These are phyloP conservation scores for Aspergillus wentii DNA, from an alignment of 495 filamentous ascomycete genomes.

Conservation along the genomic window DNA sequence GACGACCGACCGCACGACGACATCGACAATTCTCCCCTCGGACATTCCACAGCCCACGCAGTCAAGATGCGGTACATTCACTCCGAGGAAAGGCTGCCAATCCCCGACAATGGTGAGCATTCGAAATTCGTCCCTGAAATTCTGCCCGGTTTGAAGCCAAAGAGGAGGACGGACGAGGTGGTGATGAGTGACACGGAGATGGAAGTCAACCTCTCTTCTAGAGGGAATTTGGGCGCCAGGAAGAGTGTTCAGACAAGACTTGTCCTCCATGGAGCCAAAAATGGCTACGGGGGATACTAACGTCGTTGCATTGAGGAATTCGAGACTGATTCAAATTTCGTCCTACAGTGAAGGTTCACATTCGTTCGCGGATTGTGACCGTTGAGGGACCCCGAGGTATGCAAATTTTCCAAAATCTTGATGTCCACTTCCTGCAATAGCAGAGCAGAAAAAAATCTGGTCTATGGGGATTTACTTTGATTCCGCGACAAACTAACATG, in stretches of 20 bases:
- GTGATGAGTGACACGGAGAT: neutral
- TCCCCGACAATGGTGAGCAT: constrained; percentile 92
- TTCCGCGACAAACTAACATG: no score
- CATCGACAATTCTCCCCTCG: constrained; percentile 46
- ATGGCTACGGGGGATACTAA: neutral
- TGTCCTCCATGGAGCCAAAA: no score
- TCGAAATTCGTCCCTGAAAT: constrained; percentile 11
- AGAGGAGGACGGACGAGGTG: neutral
- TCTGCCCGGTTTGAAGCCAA: constrained; percentile 4
- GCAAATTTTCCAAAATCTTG: no score
- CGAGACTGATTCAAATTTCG: constrained; percentile 26
- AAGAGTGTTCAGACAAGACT: no score
- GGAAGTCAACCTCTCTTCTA: neutral
- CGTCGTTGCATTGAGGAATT: constrained; percentile 2
- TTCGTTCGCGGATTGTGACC: constrained; percentile 91
- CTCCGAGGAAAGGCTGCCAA: constrained; percentile 85
- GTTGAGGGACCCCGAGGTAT: constrained; percentile 90
- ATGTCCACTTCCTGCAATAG: neutral
- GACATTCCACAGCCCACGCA: constrained; percentile 42
- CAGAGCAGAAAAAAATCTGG: constrained; percentile 4
- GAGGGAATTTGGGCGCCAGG: neutral
- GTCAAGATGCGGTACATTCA: constrained; percentile 97
- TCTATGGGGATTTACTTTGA: neutral
- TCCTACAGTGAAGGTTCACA: constrained; percentile 81
- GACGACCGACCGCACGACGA: constrained; percentile 37